These are phyloP conservation scores for Naganishia sp. DNA, from an alignment of 1,284 basidiomycete genomes.

Conservation along the genomic window DNA sequence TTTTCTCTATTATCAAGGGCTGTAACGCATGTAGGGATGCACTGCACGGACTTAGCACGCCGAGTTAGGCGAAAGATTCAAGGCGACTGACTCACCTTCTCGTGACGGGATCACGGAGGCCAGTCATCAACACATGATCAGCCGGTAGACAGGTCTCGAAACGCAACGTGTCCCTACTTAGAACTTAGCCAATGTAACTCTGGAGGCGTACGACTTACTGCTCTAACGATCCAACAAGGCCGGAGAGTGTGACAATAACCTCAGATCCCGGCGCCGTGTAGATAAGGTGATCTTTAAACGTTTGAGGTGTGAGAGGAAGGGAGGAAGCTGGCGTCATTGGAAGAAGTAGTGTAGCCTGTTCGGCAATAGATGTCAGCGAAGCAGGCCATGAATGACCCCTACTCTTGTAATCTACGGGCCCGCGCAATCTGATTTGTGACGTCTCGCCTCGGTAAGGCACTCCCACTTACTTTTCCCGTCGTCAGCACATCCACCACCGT, in stretches of 20 bases:
- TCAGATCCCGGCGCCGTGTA: constrained; percentile 51
- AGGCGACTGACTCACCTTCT: constrained; percentile 48
- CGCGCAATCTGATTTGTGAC: background rate
- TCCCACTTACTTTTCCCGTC: constrained; percentile 64
- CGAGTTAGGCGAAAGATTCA: constrained; percentile 35
- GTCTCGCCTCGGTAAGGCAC: background rate
- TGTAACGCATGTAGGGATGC: constrained; percentile 42
- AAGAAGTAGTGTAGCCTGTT: constrained; percentile 72
- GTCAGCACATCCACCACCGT: constrained; percentile 70
- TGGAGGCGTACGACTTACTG: constrained; percentile 54
- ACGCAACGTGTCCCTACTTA: constrained; percentile 36
- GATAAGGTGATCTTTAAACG: constrained; percentile 74
- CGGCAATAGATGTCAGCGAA: constrained; percentile 12
- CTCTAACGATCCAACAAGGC: constrained; percentile 67
- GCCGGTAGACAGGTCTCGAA: constrained; percentile 58
- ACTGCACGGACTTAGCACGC: constrained; percentile 51
- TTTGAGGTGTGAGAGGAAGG: constrained; percentile 65
- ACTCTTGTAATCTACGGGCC: background rate
- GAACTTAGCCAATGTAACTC: constrained; percentile 31
- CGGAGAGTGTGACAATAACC: constrained; percentile 73
- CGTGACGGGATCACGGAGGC: constrained; percentile 61
- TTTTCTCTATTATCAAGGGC: constrained; percentile 37
- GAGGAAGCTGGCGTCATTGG: constrained; percentile 62
- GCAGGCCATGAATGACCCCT: background rate
- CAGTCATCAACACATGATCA: constrained; percentile 63